phyloP scores from a whole-genome alignment of 805 yeast genomes.

The Lipomyces anomalus region DNA sequence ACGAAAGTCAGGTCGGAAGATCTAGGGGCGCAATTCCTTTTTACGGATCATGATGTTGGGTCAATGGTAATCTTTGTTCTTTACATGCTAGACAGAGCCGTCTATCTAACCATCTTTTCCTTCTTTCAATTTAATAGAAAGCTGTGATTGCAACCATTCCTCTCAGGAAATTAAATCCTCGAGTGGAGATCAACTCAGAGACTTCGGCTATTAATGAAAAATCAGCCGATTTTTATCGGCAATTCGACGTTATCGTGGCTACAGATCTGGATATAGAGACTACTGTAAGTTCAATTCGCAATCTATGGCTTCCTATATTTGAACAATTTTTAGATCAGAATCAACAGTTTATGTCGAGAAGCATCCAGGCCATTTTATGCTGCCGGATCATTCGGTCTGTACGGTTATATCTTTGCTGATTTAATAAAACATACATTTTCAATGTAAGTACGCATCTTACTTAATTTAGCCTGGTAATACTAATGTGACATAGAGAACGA shows the following conservation, averaged over 20 bases:
- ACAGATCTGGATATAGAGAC: constrained; percentile 52
- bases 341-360: constrained; percentile 42
- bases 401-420: constrained; percentile 77
- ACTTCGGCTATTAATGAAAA: constrained; percentile 31
- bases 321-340: not conserved
- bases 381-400: constrained; percentile 69
- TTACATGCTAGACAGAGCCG: no score
- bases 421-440: constrained; percentile 52
- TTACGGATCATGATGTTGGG: constrained; percentile 54
- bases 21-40: constrained; percentile 68
- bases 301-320: not conserved
- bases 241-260: constrained; percentile 68
- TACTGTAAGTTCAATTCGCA: constrained; percentile 27
- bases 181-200: constrained; percentile 53
- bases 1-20: constrained; percentile 53
- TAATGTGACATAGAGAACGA: constrained; percentile 40
- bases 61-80: constrained; percentile 22
- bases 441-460: constrained; percentile 20
- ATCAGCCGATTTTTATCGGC: constrained; percentile 38
- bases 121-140: no score
- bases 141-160: not conserved
- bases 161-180: constrained; percentile 50
- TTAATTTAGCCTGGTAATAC: constrained; percentile 26
- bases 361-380: constrained; percentile 61
- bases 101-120: no score